Conservation (phyloP, 306 rosid genomes). For the Neltuma alba region DNA sequence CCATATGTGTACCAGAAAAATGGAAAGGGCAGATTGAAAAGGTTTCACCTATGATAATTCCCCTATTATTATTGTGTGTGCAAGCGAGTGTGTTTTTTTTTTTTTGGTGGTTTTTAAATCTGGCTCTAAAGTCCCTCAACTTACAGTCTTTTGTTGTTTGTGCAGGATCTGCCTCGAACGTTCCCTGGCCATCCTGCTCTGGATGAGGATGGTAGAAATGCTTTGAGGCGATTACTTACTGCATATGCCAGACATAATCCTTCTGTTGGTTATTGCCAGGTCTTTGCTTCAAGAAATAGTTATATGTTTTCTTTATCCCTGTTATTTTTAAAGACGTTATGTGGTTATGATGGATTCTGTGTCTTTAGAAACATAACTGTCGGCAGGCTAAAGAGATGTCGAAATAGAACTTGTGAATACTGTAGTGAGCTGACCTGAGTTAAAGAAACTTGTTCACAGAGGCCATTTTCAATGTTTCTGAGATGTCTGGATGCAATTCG, state of each 20-base stretch:
- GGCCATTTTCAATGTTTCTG: not conserved
- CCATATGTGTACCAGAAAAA: constrained; percentile 68
- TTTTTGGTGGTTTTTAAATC: not conserved
- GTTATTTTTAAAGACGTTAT: constrained; percentile 12
- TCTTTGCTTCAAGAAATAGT: constrained; percentile 42
- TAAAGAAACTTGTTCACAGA: not conserved
- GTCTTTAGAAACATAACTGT: constrained; percentile 22
- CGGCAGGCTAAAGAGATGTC: constrained; percentile 18
- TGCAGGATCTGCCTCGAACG: constrained; percentile 97
- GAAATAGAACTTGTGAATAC: constrained; percentile 8
- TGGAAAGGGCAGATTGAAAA: constrained; percentile 99
- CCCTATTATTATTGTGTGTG: not conserved
- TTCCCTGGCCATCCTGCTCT: constrained; percentile 99
- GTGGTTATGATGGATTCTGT: constrained; percentile 24
- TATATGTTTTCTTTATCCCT: not conserved
- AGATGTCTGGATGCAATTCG: not conserved
- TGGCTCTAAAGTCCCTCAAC: constrained; percentile 24
- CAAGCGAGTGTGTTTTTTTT: constrained; percentile 8
- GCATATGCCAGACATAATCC: constrained; percentile 99
- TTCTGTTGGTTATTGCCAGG: constrained; percentile 98
- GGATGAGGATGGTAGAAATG: constrained; percentile 96
- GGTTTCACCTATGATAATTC: constrained; percentile 52
- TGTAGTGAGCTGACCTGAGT: constrained; percentile 2
- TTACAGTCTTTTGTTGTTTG: constrained; percentile 22
- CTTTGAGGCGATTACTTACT: constrained; percentile 89